Evolutionary conservation across 108 stramenopile genomes (phyloP).

Genomic region (Skeletonema potamos): DNA sequence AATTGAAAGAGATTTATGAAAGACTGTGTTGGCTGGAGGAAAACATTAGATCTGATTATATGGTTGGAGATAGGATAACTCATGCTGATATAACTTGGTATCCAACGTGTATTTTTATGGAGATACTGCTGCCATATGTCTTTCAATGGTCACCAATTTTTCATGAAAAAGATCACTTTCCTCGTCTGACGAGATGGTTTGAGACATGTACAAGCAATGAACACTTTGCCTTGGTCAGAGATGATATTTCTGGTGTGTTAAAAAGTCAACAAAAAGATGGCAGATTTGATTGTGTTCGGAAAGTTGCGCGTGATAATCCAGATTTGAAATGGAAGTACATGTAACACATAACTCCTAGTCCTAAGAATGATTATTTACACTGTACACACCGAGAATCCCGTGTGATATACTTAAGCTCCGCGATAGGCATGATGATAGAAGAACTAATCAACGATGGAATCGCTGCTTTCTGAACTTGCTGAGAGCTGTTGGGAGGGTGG

Average conservation of each 20-base stretch:
- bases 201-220: slow-evolving; percentile 21
- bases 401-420: background rate
- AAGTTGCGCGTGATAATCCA: slow-evolving; percentile 16
- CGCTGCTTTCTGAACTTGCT: slow-evolving; percentile 15
- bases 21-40: slow-evolving; percentile 44
- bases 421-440: background rate
- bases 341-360: background rate
- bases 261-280: slow-evolving; percentile 21
- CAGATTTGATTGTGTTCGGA: slow-evolving; percentile 29
- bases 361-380: background rate
- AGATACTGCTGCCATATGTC: slow-evolving; percentile 44
- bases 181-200: slow-evolving; percentile 35
- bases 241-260: slow-evolving; percentile 31
- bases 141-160: slow-evolving; percentile 48
- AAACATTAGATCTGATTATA: slow-evolving; percentile 24
- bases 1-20: slow-evolving; percentile 49
- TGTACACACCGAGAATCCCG: background rate
- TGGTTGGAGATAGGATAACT: slow-evolving; percentile 40
- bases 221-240: slow-evolving; percentile 25
- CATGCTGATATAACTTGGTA: slow-evolving; percentile 60
- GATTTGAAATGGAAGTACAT: slow-evolving; percentile 46
- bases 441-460: slow-evolving; percentile 16
- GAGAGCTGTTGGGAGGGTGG: slow-evolving; percentile 16
- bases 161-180: slow-evolving; percentile 30
- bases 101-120: slow-evolving; percentile 56